Base-by-base conservation (phyloP, 208 protist genomes). In the Leishmania arabica region DNA sequence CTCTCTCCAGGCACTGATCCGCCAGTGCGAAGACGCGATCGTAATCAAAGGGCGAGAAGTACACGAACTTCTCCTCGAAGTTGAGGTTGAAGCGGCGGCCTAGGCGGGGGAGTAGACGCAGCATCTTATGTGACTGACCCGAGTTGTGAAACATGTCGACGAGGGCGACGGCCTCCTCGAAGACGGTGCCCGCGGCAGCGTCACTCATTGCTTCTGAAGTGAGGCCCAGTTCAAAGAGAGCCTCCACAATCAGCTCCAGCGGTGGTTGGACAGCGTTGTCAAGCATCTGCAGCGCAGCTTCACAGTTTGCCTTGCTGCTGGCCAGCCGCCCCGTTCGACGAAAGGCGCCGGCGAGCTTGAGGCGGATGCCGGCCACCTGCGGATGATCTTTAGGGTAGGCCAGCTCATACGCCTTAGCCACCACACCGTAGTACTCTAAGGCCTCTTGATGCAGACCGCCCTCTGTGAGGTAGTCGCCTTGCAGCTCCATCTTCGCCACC, bases 21-120 rank as follows among this genome's bases (percentile, higher is more conserved):
- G 84, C 88, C 49, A 98, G 84, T 42, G 95, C 93, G 64, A 96
- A 96, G 37, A 91, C 92, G 66, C 95, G 93, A 77, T 98, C 95
- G 73, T 93, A 95, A 81, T 98, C 95, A 76, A 97, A 96, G 4
- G 95, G 95, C 7, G 90, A 95, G 83, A 92, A 98, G 83, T 98
- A 98, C 68, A 95, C 83, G 77, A 98, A 98, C 81, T 98, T 98
- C 65, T 95, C 83, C 84, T 98, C 93, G 71, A 85, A 90, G 84
- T 98, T 98, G 53, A 96, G 88, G 66, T 93, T 91, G 82, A 98
- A 95, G 47, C 93, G 92, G 54, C 93, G 93, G 47, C 91, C 88
- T 13, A 98, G 89, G 40, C 92, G 90, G 15, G 95, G 95, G 37
- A 98, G 78, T 15, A 97, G 84, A 8, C 95, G 90, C 40, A 98